Evolutionary conservation across 2,329 filamentous ascomycete species (phyloP).

Genomic region (Aspergillus bombycis): DNA sequence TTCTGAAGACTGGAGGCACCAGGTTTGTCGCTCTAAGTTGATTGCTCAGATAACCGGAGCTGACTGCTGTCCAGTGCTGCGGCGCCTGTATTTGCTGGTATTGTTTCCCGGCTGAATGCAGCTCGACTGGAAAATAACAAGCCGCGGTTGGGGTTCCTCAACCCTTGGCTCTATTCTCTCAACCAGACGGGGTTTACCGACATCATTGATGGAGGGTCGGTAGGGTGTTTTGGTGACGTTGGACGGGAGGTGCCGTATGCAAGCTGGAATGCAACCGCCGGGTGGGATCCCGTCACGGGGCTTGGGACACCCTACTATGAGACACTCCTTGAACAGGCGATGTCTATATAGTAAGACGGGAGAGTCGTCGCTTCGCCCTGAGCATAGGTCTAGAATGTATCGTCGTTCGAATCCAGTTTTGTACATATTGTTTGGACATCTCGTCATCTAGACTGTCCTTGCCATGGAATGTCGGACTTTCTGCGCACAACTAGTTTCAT

Average conservation of each 20-base stretch:
- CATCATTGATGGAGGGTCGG: constrained; percentile 52
- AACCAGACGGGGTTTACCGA: constrained; percentile 52
- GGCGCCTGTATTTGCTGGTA: constrained; percentile 63
- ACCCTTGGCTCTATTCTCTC: constrained; percentile 62
- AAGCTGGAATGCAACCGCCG: constrained; percentile 54
- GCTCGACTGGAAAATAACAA: constrained; percentile 60
- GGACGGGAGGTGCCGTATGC: constrained; percentile 48
- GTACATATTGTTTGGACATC: neutral
- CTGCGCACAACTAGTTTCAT: neutral
- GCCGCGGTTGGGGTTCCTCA: constrained; percentile 61
- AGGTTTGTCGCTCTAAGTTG: constrained; percentile 34
- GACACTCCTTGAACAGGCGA: constrained; percentile 19
- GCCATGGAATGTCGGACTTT: neutral
- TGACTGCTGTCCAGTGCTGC: constrained; percentile 50
- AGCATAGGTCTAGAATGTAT: neutral
- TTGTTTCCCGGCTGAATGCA: constrained; percentile 68
- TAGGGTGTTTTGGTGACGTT: constrained; percentile 48
- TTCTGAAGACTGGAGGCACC: constrained; percentile 51
- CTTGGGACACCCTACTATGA: constrained; percentile 30
- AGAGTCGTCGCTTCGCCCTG: neutral
- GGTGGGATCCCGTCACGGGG: constrained; percentile 56
- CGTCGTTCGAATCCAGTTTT: neutral
- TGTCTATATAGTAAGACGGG: neutral
- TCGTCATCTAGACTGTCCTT: neutral
- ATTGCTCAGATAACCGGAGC: neutral